Percentiles rank a stretch among this genome's conserved stretches.
These are phyloP conservation scores for Galerina sulciceps DNA, from an alignment of 768 basidiomycete species.

Conservation along the genomic window DNA sequence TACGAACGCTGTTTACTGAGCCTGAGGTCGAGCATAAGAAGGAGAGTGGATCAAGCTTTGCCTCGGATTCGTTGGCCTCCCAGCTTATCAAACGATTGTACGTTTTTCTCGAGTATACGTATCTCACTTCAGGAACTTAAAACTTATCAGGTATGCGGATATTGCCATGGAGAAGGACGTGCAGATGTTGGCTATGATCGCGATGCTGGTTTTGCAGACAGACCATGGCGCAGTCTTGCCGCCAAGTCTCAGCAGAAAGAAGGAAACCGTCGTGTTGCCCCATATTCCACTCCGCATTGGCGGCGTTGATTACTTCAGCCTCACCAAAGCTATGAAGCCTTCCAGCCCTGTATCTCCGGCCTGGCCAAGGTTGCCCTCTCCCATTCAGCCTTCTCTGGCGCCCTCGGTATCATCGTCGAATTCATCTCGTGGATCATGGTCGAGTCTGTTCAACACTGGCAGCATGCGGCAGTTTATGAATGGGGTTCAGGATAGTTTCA, in stretches of 20 bases:
- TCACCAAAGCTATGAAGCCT: conserved; percentile 40
- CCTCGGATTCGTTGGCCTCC: conserved; percentile 36
- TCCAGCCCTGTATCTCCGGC: conserved; percentile 48
- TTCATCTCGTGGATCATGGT: conserved; percentile 82
- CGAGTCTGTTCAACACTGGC: conserved; percentile 72
- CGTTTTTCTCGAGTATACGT: conserved; percentile 20
- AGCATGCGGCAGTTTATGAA: conserved; percentile 72
- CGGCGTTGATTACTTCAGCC: conserved; percentile 65
- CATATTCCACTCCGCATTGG: conserved; percentile 18
- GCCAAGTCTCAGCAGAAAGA: conserved; percentile 12
- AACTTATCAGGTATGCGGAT: conserved; percentile 39
- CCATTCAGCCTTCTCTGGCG: conserved; percentile 39
- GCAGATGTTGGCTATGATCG: conserved; percentile 82
- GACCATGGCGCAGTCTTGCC: conserved; percentile 23
- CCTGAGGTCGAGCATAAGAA: conserved; percentile 19
- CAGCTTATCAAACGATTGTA: conserved; percentile 53
- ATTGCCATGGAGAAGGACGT: conserved; percentile 61
- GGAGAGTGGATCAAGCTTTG: conserved; percentile 18
- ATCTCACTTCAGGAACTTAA: conserved; percentile 7
- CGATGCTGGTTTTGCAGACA: conserved; percentile 66
- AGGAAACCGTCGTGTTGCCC: conserved; percentile 6
- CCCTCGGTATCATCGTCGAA: conserved; percentile 54
- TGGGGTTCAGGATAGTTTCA: conserved; percentile 57
- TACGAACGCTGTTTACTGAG: conserved; percentile 51
- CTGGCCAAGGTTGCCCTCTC: conserved; percentile 58